Conservation (phyloP, 805 yeast species). For the Wickerhamomyces rabaulensis region DNA sequence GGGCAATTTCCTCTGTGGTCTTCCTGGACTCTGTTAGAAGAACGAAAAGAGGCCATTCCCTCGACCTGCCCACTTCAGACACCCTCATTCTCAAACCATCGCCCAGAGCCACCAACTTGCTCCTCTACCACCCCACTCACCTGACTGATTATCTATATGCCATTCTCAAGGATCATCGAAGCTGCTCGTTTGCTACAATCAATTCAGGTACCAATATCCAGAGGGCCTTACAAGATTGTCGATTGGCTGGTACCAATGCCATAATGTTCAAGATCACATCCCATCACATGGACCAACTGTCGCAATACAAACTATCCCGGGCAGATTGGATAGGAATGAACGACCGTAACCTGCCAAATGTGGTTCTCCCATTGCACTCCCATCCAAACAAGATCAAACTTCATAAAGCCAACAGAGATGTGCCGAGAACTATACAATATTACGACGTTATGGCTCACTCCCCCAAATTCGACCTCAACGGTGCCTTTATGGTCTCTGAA, state of each 20-base stretch:
- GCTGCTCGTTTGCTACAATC: neutral
- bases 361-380: neutral
- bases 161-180: neutral
- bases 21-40: constrained; percentile 4
- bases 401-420: neutral
- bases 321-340: constrained; percentile 4
- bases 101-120: constrained; percentile 3
- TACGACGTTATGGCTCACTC: neutral
- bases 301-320: neutral
- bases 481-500: neutral
- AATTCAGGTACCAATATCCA: neutral
- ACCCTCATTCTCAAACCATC: constrained; percentile 7
- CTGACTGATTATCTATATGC: neutral
- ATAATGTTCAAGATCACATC: neutral
- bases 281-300: neutral
- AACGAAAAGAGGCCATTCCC: neutral
- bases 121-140: constrained; percentile 6
- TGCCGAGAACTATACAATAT: neutral
- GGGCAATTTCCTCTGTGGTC: constrained; percentile 8
- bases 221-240: too few relatives aligned
- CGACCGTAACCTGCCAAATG: neutral
- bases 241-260: neutral
- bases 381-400: neutral
- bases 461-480: neutral
- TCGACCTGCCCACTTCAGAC: neutral